Percentiles rank a stretch among this genome's conserved stretches.
Conservation (phyloP, 192 early-diverging fungal genomes). For the Coemansia sp. region DNA sequence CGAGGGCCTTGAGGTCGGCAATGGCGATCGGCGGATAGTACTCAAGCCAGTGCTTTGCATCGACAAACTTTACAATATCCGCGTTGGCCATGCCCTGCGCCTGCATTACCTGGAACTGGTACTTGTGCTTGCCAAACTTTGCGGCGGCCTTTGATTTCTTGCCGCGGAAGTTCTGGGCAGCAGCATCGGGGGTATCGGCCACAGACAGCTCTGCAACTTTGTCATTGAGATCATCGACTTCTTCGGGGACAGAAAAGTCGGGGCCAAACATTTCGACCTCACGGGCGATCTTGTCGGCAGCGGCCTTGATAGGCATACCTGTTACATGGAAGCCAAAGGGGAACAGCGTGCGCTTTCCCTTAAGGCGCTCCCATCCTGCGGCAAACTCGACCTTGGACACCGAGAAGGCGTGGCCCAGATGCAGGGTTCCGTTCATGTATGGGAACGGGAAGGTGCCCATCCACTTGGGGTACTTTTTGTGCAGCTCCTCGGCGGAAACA, state of each 20-base stretch:
- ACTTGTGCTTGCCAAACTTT: conserved; percentile 80
- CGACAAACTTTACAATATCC: conserved; percentile 92
- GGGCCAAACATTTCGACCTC: conserved; percentile 57
- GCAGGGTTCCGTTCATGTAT: conserved; percentile 93
- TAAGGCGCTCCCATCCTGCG: conserved; percentile 88
- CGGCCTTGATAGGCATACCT: conserved; percentile 98
- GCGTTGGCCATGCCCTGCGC: conserved; percentile 78
- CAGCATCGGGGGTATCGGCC: conserved; percentile 51
- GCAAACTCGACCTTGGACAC: conserved; percentile 95
- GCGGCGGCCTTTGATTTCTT: conserved; percentile 84
- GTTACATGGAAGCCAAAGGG: conserved; percentile 98
- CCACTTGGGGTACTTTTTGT: conserved; percentile 79
- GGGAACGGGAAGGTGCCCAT: conserved; percentile 96
- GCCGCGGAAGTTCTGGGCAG: conserved; percentile 30
- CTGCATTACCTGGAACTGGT: conserved; percentile 98
- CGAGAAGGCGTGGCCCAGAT: conserved; percentile 96
- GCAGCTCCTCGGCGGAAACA: conserved; percentile 56
- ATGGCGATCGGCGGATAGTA: conserved; percentile 93
- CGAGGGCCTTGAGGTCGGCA: conserved; percentile 72
- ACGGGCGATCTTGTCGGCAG: conserved; percentile 53
- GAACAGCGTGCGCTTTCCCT: conserved; percentile 89
- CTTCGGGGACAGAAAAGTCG: conserved; percentile 43
- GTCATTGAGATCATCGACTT: conserved; percentile 43
- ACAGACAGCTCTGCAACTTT: conserved; percentile 45
- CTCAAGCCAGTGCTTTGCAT: conserved; percentile 87